Conservation (phyloP, 441 rosid species). For the Geranium incanum region DNA sequence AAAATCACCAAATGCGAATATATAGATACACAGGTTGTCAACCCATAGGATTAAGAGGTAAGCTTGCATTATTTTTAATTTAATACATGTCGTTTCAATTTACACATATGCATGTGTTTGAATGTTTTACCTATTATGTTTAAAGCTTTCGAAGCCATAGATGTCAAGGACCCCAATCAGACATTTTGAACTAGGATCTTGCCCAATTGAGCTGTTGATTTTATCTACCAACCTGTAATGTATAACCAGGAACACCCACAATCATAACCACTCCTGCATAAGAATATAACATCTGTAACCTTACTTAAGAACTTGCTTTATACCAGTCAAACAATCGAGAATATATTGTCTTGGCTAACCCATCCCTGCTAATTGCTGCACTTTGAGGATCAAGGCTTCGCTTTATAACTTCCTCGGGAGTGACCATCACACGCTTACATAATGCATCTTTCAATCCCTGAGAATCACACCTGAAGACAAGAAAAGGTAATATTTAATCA, state of each 20-base stretch:
- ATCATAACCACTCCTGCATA: neutral
- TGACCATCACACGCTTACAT: conserved; percentile 68
- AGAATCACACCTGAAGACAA: conserved; percentile 46
- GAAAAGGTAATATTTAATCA: conserved; percentile 11
- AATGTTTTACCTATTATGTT: conserved; percentile 49
- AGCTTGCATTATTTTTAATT: neutral
- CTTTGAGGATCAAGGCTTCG: conserved; percentile 55
- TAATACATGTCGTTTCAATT: neutral
- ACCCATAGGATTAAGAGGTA: neutral
- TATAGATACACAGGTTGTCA: neutral
- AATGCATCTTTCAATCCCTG: conserved; percentile 64
- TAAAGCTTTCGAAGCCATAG: conserved; percentile 74
- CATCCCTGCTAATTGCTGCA: conserved; percentile 67
- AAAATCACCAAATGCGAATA: neutral
- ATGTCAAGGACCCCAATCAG: conserved; percentile 74
- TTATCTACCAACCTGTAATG: conserved; percentile 63
- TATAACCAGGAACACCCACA: neutral
- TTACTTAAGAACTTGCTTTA: neutral
- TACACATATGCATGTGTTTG: neutral
- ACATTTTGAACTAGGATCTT: conserved; percentile 67
- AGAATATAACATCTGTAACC: neutral
- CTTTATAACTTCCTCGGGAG: conserved; percentile 74
- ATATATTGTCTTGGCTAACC: conserved; percentile 61
- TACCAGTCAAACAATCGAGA: conserved; percentile 78
- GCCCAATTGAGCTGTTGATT: conserved; percentile 68